Evolutionary conservation across 2,329 filamentous ascomycete genomes (phyloP), one percentile per base, ranked within the genome.

Genomic region (Ophiostoma himal-ulmi): DNA sequence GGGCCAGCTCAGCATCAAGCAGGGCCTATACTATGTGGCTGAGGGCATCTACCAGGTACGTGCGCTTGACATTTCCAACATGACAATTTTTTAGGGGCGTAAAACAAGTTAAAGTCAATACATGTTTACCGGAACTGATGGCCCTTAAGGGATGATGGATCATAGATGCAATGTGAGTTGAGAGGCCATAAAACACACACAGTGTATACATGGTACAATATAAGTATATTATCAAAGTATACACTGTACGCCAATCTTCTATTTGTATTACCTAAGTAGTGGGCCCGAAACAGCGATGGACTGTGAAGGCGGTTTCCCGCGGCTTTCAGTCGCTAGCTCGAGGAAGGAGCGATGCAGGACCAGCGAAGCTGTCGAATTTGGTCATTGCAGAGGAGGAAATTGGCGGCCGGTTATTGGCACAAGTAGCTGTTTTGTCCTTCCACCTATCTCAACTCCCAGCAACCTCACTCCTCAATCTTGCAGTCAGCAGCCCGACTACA

Each of bases 31-130:
- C 65, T n/a, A 36, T 26, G 66, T 70, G 10, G 65, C 69, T 17
- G 39, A 52, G 37, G 52, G 69, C 5, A 39, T 70, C 20, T 68
- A 64, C 65, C 69, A 70, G 69, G 52, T 70, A 5, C 69, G 69
- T 11, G 69, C 69, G n/a, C 69, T 70, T 22, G 69, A 70, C 65
- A 64, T 70, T 6, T 70, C 69, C 36, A 70, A 70, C 52, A 68
- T 70, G 69, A 70, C 69, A 3, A 64, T 70, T n/a, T n/a, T n/a
- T n/a, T n/a, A n/a, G n/a, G n/a, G 14, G 44, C 14, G 20, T 17
- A 48, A 17, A 20, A 6, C 44, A 8, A 39, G 37, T 39, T 3
- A 8, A 39, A 39, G 37, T 39, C 37, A 39, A 8, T 39, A 8
- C 37, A 39, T 8, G 37, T 8, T 11, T 39, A 39, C 37, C 6